Conservation (phyloP, 257 asterid genomes). For the Solanum virginianum region DNA sequence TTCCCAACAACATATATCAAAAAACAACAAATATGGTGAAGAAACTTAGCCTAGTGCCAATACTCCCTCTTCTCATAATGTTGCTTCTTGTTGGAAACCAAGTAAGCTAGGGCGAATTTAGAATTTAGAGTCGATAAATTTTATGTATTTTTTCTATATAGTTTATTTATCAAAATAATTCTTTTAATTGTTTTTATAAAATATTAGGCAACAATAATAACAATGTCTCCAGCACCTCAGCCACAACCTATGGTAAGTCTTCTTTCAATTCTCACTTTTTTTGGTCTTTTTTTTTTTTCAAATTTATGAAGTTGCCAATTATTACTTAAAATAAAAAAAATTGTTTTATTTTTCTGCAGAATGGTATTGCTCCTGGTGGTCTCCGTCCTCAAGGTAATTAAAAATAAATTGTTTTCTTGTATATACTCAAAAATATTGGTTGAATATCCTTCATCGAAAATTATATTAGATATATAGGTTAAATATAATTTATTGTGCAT, state of each 20-base stretch:
- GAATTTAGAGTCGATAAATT: neutral
- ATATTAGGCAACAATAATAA: neutral
- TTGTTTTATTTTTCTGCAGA: conserved; percentile 10
- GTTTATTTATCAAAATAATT: neutral
- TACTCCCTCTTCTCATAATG: neutral
- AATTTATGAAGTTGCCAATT: neutral
- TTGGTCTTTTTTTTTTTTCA: neutral
- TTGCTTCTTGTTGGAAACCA: neutral
- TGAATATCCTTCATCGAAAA: neutral
- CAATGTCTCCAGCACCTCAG: conserved; percentile 15
- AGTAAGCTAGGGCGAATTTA: neutral
- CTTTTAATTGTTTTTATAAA: neutral
- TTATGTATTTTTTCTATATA: neutral
- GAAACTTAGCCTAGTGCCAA: neutral
- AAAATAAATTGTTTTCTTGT: neutral
- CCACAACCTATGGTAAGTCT: conserved; percentile 15
- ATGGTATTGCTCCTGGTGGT: conserved; percentile 62
- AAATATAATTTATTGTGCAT: neutral
- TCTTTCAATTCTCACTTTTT: neutral
- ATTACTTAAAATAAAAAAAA: neutral
- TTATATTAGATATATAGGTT: neutral
- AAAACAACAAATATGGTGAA: neutral
- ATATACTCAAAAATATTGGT: neutral
- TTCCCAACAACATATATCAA: neutral
- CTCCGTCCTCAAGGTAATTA: conserved; percentile 63